A percentile compares a stretch with the other conserved stretches of the same genome.
Evolutionary conservation across 164 flowering plant genomes (phyloP).

Genomic region (Liriodendron chinense): DNA sequence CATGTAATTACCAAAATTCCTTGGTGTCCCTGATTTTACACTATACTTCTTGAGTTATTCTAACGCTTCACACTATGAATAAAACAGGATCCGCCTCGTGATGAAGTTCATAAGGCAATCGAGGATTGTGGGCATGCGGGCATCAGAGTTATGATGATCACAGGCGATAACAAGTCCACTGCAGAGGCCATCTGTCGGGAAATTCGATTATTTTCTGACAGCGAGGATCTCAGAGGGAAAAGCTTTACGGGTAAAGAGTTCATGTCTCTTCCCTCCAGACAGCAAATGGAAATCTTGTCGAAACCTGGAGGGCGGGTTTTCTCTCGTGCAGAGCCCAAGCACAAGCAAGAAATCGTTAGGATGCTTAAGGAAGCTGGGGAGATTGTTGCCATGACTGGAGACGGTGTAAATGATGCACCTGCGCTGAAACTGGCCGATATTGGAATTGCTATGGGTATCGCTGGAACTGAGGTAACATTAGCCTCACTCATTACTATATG

Average conservation of each 20-base stretch:
- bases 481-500: background rate
- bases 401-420: constrained; percentile 98
- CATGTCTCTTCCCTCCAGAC: constrained; percentile 49
- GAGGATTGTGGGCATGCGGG: constrained; percentile 83
- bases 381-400: constrained; percentile 98
- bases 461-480: constrained; percentile 81
- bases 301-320: constrained; percentile 74
- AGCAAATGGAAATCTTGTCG: constrained; percentile 53
- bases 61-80: background rate
- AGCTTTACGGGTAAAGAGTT: constrained; percentile 89
- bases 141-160: constrained; percentile 84
- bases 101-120: constrained; percentile 71
- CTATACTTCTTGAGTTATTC: background rate
- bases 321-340: constrained; percentile 90
- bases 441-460: constrained; percentile 91
- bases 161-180: constrained; percentile 91
- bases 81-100: constrained; percentile 89
- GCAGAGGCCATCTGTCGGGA: constrained; percentile 88
- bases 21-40: background rate
- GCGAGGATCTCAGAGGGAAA: constrained; percentile 47
- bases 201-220: constrained; percentile 53
- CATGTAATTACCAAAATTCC: background rate
- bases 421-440: constrained; percentile 90
- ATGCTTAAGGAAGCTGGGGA: constrained; percentile 85
- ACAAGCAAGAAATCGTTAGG: constrained; percentile 92